These are phyloP conservation scores for Trametes punicea DNA, from an alignment of 768 basidiomycete species.

Conservation along the genomic window DNA sequence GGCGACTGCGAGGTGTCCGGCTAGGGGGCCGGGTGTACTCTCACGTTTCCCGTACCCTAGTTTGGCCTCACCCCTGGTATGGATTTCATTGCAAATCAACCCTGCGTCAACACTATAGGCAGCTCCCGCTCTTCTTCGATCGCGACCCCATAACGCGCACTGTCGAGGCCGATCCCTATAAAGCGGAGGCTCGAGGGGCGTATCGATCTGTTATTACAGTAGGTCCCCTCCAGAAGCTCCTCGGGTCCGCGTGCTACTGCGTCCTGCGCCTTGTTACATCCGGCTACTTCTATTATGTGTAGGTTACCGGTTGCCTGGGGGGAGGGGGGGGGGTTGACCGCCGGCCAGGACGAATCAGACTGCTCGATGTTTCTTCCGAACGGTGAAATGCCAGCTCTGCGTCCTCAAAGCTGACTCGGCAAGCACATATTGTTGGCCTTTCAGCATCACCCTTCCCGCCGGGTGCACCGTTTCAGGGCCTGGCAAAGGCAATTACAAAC, in stretches of 20 bases:
- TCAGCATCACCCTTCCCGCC: slow-evolving; percentile 43
- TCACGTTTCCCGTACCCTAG: no score
- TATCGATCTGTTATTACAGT: slow-evolving; percentile 49
- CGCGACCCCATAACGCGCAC: slow-evolving; percentile 48
- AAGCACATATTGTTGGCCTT: slow-evolving; percentile 48
- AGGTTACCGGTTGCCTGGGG: no score
- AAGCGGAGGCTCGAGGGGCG: slow-evolving; percentile 47
- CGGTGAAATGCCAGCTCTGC: slow-evolving; percentile 39
- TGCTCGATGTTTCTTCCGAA: slow-evolving; percentile 40
- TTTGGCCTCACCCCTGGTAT: no score
- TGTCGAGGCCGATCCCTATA: slow-evolving; percentile 49
- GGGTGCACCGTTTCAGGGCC: slow-evolving; percentile 39
- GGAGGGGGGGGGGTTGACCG: slow-evolving; percentile 48
- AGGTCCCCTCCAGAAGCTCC: slow-evolving; percentile 22
- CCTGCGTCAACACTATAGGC: no score
- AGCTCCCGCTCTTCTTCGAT: slow-evolving; percentile 45
- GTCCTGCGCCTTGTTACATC: not conserved
- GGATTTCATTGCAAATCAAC: no score
- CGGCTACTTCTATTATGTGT: not conserved
- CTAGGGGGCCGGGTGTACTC: no score
- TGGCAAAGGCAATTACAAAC: slow-evolving; percentile 34
- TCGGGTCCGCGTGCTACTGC: not conserved
- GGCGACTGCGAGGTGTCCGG: no score
- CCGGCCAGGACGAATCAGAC: slow-evolving; percentile 54
- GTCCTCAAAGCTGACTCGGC: slow-evolving; percentile 36